phyloP scores from a whole-genome alignment of 352 stramenopile genomes.

The Pythium folliculosum region DNA sequence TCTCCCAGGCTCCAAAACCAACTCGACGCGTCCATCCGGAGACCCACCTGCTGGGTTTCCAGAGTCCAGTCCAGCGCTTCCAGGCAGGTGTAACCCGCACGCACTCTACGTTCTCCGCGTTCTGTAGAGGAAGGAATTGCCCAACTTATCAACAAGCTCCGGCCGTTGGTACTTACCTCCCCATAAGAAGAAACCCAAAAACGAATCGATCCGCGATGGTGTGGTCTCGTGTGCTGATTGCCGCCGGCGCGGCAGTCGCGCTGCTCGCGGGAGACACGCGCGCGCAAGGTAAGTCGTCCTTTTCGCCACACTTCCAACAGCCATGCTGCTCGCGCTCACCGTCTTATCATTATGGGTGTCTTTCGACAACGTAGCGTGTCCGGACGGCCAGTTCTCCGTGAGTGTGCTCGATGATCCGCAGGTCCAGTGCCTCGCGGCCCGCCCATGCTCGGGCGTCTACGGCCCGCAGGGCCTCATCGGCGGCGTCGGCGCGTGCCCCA shows the following conservation, averaged over 20 bases:
- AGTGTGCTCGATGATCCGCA: conserved; percentile 61
- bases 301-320: neutral
- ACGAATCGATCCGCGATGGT: conserved; percentile 17
- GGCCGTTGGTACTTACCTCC: conserved; percentile 30
- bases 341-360: conserved; percentile 18
- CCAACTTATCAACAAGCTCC: conserved; percentile 25
- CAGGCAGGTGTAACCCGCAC: conserved; percentile 15
- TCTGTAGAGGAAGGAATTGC: conserved; percentile 23
- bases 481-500: conserved; percentile 58
- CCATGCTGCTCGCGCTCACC: conserved; percentile 19
- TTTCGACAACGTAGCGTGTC: conserved; percentile 41
- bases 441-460: conserved; percentile 67
- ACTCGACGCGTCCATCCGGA: conserved; percentile 18
- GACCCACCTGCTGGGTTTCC: conserved; percentile 26
- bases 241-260: conserved; percentile 12
- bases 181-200: conserved; percentile 15
- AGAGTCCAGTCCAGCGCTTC: conserved; percentile 21
- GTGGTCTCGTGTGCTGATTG: conserved; percentile 23
- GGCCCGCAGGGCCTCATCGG: conserved; percentile 42
- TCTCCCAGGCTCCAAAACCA: neutral
- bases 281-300: conserved; percentile 24
- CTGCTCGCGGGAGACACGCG: conserved; percentile 11
- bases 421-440: conserved; percentile 52
- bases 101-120: conserved; percentile 27
- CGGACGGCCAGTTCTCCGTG: conserved; percentile 49